Percentiles rank a stretch among this genome's conserved stretches.
phyloP scores from a whole-genome alignment of 192 early-diverging fungal species.

The Backusella circina region DNA sequence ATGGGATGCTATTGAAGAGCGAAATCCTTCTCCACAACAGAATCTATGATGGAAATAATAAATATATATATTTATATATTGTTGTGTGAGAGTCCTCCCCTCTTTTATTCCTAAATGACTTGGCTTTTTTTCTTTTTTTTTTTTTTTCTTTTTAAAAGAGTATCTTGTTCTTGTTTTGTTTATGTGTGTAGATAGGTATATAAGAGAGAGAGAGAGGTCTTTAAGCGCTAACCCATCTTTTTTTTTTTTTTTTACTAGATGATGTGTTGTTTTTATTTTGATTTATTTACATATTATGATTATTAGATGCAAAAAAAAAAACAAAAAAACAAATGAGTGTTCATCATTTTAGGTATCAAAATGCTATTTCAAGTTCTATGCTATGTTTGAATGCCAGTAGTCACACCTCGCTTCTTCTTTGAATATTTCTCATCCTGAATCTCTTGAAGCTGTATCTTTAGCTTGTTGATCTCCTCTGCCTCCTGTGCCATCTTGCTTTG shows the following conservation, averaged over 20 bases:
- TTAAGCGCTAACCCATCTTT: no score
- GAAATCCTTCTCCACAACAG: conserved; percentile 20
- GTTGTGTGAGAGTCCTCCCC: not conserved
- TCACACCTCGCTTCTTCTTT: conserved; percentile 28
- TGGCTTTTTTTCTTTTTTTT: not conserved
- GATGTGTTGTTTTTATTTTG: no score
- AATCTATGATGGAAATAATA: not conserved
- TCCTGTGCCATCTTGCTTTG: conserved; percentile 42
- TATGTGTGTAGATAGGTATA: no score
- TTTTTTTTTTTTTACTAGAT: no score
- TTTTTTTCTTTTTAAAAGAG: no score
- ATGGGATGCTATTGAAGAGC: conserved; percentile 89
- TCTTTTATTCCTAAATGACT: not conserved
- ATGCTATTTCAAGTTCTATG: not conserved
- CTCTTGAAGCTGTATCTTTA: conserved; percentile 39
- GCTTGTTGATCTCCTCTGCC: conserved; percentile 38
- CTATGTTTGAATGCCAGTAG: conserved; percentile 18
- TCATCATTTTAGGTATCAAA: no score
- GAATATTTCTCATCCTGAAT: conserved; percentile 37
- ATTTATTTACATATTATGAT: no score
- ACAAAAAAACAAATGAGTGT: no score
- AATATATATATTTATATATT: no score
- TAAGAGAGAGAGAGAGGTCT: no score
- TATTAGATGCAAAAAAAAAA: no score
- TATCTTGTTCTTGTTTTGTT: not conserved